A percentile compares a stretch with the other conserved stretches of the same genome.
Evolutionary conservation across 2,329 filamentous ascomycete genomes (phyloP).

Genomic region (Pleurostoma richardsiae): DNA sequence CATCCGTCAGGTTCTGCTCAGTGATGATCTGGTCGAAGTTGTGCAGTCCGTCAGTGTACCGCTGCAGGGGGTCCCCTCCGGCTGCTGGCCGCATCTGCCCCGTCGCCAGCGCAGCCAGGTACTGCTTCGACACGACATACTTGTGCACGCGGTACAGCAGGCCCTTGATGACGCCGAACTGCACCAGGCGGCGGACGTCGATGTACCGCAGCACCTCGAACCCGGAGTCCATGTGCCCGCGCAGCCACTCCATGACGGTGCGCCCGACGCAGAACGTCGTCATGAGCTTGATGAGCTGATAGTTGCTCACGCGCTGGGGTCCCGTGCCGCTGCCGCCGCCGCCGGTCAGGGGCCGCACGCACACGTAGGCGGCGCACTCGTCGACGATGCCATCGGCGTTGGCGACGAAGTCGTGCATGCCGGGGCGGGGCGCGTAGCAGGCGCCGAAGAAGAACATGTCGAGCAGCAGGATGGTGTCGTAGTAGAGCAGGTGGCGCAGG

Average conservation of each 20-base stretch:
- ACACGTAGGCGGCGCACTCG: slow-evolving; percentile 84
- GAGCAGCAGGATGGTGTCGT: slow-evolving; percentile 82
- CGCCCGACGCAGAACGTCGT: slow-evolving; percentile 77
- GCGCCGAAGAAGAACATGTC: slow-evolving; percentile 94
- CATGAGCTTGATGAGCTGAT: slow-evolving; percentile 76
- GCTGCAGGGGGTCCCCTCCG: slow-evolving; percentile 50
- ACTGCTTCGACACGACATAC: slow-evolving; percentile 69
- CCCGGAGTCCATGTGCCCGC: slow-evolving; percentile 62
- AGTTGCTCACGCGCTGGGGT: slow-evolving; percentile 41
- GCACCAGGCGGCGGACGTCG: slow-evolving; percentile 86
- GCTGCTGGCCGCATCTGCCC: slow-evolving; percentile 39
- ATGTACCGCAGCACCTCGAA: slow-evolving; percentile 67
- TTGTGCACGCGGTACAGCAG: slow-evolving; percentile 91
- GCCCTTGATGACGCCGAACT: slow-evolving; percentile 94
- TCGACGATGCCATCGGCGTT: slow-evolving; percentile 72
- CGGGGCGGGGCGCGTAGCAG: slow-evolving; percentile 78
- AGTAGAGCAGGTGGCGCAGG: slow-evolving; percentile 85
- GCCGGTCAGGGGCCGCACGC: slow-evolving; percentile 27
- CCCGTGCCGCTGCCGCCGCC: slow-evolving; percentile 4
- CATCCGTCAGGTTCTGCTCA: slow-evolving; percentile 65
- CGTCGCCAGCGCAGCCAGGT: slow-evolving; percentile 50
- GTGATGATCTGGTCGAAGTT: slow-evolving; percentile 80
- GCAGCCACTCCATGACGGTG: slow-evolving; percentile 82
- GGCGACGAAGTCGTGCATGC: slow-evolving; percentile 73
- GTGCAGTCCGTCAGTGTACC: slow-evolving; percentile 70